These are phyloP conservation scores for Meyerozyma elateridarum DNA, from an alignment of 1,139 yeast species.

Conservation along the genomic window DNA sequence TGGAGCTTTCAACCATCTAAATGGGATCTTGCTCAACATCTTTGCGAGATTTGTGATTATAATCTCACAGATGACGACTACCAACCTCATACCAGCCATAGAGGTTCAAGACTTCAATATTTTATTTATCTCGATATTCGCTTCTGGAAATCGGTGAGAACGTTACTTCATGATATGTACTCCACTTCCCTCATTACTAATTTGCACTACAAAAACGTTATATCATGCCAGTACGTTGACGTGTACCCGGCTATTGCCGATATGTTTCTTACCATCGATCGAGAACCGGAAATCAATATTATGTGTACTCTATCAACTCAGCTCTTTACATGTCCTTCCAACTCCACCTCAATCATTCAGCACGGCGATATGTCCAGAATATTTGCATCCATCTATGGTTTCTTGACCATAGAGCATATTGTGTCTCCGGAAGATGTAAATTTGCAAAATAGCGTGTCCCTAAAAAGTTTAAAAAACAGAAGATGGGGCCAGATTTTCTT, in stretches of 20 bases:
- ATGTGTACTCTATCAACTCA: slow-evolving; percentile 79
- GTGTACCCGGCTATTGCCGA: slow-evolving; percentile 78
- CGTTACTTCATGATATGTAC: slow-evolving; percentile 60
- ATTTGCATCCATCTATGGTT: slow-evolving; percentile 61
- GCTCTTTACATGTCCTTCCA: slow-evolving; percentile 77
- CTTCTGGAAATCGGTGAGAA: slow-evolving; percentile 65
- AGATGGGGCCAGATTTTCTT: slow-evolving; percentile 82
- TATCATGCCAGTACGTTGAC: slow-evolving; percentile 79
- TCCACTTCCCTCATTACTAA: slow-evolving; percentile 69
- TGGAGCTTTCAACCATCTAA: slow-evolving; percentile 35
- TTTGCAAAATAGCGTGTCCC: slow-evolving; percentile 37
- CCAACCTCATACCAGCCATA: slow-evolving; percentile 26
- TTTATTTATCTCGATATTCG: slow-evolving; percentile 66
- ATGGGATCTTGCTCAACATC: slow-evolving; percentile 39
- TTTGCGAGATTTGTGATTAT: slow-evolving; percentile 46
- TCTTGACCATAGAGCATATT: slow-evolving; percentile 55
- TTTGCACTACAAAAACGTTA: slow-evolving; percentile 49
- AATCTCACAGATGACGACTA: slow-evolving; percentile 27
- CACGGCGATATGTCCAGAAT: slow-evolving; percentile 71
- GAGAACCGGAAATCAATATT: slow-evolving; percentile 80
- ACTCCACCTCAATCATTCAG: slow-evolving; percentile 62
- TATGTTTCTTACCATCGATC: slow-evolving; percentile 61
- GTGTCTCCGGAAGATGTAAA: slow-evolving; percentile 43
- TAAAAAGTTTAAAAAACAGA: slow-evolving; percentile 62
- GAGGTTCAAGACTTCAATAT: slow-evolving; percentile 76